phyloP scores from a whole-genome alignment of 768 basidiomycete species.

The Termitomyces sp. region DNA sequence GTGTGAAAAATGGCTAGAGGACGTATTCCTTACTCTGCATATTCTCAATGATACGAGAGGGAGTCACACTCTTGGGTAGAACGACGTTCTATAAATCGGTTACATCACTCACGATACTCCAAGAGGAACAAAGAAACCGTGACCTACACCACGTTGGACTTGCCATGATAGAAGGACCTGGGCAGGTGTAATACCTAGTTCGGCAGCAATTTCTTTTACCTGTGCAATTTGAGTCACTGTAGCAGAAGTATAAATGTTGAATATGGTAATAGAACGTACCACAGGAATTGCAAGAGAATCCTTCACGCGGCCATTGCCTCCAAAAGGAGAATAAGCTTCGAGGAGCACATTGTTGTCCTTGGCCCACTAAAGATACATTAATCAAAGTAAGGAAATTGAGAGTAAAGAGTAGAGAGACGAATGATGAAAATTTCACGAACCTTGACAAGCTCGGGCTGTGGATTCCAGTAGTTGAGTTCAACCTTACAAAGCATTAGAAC shows the following conservation, averaged over 20 bases:
- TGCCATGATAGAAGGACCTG: slow-evolving; percentile 76
- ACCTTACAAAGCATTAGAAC: slow-evolving; percentile 26
- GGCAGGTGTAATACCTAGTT: slow-evolving; percentile 67
- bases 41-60: slow-evolving; percentile 67
- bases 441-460: slow-evolving; percentile 71
- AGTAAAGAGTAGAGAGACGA: not conserved
- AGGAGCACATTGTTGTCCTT: slow-evolving; percentile 59
- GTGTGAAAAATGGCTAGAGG: not conserved
- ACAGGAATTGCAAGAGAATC: slow-evolving; percentile 54
- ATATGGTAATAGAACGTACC: slow-evolving; percentile 21
- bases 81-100: slow-evolving; percentile 49
- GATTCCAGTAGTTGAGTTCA: slow-evolving; percentile 73
- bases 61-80: slow-evolving; percentile 73
- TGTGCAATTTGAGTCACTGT: slow-evolving; percentile 13
- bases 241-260: not conserved
- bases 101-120: not conserved
- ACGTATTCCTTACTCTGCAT: slow-evolving; percentile 47
- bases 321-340: slow-evolving; percentile 76
- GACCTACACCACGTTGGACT: slow-evolving; percentile 65
- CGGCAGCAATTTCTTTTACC: slow-evolving; percentile 53
- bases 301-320: slow-evolving; percentile 53
- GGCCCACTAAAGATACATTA: slow-evolving; percentile 47
- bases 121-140: not conserved
- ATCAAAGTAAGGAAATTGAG: not conserved
- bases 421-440: slow-evolving; percentile 23